phyloP scores from a whole-genome alignment of 805 yeast species.

The Candida ulmi region DNA sequence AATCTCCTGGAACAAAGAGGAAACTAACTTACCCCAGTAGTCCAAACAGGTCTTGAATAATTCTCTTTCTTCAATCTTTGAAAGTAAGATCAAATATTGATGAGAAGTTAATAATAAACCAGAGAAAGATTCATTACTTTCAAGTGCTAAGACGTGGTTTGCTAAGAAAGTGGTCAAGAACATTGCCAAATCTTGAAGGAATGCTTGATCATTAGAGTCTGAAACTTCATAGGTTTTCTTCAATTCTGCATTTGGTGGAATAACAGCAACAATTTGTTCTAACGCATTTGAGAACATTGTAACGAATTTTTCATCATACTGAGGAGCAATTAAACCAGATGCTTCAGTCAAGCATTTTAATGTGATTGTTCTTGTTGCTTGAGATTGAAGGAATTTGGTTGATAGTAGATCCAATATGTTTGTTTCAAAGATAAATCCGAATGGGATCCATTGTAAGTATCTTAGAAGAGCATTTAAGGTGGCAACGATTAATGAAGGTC shows the following conservation, averaged over 20 bases:
- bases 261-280: constrained; percentile 58
- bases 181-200: constrained; percentile 92
- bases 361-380: constrained; percentile 76
- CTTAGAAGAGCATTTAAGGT: constrained; percentile 78
- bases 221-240: constrained; percentile 69
- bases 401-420: constrained; percentile 68
- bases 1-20: constrained; percentile 76
- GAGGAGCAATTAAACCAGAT: constrained; percentile 57
- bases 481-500: constrained; percentile 76
- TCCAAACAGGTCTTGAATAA: constrained; percentile 92
- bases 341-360: constrained; percentile 93
- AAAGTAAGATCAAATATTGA: constrained; percentile 74
- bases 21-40: constrained; percentile 88
- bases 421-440: constrained; percentile 85
- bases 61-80: constrained; percentile 92
- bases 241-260: constrained; percentile 72
- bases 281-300: constrained; percentile 67
- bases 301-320: constrained; percentile 53
- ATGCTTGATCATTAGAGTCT: constrained; percentile 81
- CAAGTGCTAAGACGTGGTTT: constrained; percentile 63
- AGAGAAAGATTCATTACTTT: constrained; percentile 46
- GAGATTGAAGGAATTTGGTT: constrained; percentile 68
- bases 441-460: constrained; percentile 93
- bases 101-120: constrained; percentile 68
- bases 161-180: constrained; percentile 80